Evolutionary conservation across 768 basidiomycete genomes (phyloP), one percentile per base, ranked within the genome.

Genomic region (Podaxis sp.): DNA sequence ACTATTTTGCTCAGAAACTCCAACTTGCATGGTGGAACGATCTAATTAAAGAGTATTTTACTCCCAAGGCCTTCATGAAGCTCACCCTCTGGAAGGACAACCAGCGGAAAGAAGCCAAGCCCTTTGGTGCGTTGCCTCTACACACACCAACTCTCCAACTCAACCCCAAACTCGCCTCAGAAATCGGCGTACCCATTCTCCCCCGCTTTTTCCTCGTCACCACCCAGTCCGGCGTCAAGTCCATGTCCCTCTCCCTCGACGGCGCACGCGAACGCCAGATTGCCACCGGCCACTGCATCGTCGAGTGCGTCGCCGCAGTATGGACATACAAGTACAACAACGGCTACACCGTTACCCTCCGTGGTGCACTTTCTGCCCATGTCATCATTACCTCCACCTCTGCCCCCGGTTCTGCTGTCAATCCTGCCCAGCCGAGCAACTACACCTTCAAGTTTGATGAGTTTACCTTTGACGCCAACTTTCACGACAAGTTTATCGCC

Each of bases 11-110:
- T 15, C 52, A 89, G 81, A 89, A 90, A 81, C 71, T 85, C 54
- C 80, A 84, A 67, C 75, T 90, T 51, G 77, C 82, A 13, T 89
- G 82, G 77, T 94, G 92, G 93, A 77, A 78, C 11, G 75, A 77
- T 2, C 68, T 91, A 40, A 82, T 92, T 63, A 79, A 79, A 54
- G 85, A 88, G 29, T 93, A 87, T 66, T 94, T 93, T 69, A 84
- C 85, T 8, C 81, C 85, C 2, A 84, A 84, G 63, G 88, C 90
- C 22, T 73, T 83, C 51, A 85, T 93, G 85, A 90, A 86, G 71
- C 80, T 94, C 66, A 93, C 90, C 2, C 75, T 94, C n/a, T 93
- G 92, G 92, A 91, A 91, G 70, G 91, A 93, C 72, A 92, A 90
- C 67, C 84, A 86, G 69, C 82, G 80, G 67, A 82, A 80, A 25